Conservation (phyloP, 129 eudicot genomes). For the Lactuca saligna region DNA sequence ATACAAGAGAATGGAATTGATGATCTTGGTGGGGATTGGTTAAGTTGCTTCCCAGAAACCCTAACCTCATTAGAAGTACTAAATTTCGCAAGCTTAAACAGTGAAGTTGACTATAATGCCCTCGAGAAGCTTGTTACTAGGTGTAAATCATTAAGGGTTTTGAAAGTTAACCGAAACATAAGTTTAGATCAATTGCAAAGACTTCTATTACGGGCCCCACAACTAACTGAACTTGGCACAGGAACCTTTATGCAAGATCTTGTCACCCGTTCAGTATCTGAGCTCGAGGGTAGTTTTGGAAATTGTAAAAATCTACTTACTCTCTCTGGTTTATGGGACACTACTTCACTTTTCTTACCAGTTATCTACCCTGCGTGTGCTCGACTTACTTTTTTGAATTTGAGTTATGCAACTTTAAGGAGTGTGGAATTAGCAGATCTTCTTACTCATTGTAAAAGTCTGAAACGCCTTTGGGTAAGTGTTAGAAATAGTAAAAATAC, state of each 20-base stretch:
- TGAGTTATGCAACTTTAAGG: conserved; percentile 46
- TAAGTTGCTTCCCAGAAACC: conserved; percentile 69
- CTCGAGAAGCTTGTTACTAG: conserved; percentile 59
- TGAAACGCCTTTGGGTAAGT: conserved; percentile 72
- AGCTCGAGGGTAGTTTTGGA: conserved; percentile 37
- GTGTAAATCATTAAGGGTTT: conserved; percentile 52
- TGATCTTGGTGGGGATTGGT: conserved; percentile 62
- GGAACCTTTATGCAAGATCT: conserved; percentile 56
- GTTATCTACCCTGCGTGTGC: conserved; percentile 52
- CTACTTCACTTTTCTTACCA: conserved; percentile 41
- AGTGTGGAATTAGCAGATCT: conserved; percentile 50
- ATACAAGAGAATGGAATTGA: conserved; percentile 59
- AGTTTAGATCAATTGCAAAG: conserved; percentile 46
- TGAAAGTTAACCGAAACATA: conserved; percentile 53
- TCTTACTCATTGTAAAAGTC: conserved; percentile 50
- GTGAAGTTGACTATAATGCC: conserved; percentile 58
- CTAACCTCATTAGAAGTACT: conserved; percentile 52
- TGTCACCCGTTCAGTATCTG: conserved; percentile 29
- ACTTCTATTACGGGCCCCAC: conserved; percentile 57
- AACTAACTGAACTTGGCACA: conserved; percentile 57
- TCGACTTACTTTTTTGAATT: conserved; percentile 49
- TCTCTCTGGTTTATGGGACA: conserved; percentile 73
- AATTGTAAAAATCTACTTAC: conserved; percentile 43
- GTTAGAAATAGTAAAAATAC: not conserved
- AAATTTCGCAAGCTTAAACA: conserved; percentile 51